Conservation (phyloP, 2,329 filamentous ascomycete genomes). For the Alternaria sp. region DNA sequence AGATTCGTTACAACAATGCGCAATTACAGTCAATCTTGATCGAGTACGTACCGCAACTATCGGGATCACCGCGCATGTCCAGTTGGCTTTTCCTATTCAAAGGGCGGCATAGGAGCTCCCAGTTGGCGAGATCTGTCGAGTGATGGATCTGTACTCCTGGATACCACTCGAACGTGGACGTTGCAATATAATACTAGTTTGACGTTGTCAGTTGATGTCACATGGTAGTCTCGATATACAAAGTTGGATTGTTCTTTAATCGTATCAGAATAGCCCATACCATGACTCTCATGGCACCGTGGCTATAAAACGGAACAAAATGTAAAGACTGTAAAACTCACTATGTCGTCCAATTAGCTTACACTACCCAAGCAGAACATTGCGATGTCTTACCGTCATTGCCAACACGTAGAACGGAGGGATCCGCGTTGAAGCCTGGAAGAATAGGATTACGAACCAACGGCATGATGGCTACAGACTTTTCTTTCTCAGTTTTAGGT, state of each 20-base stretch:
- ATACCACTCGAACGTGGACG: constrained; percentile 70
- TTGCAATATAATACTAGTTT: constrained; percentile 63
- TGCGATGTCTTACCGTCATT: constrained; percentile 45
- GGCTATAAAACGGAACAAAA: neutral
- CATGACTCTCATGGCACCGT: neutral
- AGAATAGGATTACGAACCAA: constrained; percentile 61
- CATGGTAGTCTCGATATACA: neutral
- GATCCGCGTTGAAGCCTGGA: constrained; percentile 69
- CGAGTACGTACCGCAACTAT: constrained; percentile 54
- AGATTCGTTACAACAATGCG: constrained; percentile 4
- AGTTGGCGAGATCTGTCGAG: constrained; percentile 62
- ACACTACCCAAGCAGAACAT: neutral
- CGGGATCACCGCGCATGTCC: constrained; percentile 61
- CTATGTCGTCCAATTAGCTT: constrained; percentile 8
- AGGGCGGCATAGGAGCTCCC: constrained; percentile 63
- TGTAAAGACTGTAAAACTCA: constrained; percentile 8
- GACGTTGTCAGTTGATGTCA: neutral
- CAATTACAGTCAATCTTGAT: too few relatives aligned
- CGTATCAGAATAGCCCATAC: neutral
- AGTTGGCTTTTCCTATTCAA: constrained; percentile 61
- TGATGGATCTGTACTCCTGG: constrained; percentile 64
- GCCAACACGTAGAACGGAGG: constrained; percentile 61
- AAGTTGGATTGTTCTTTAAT: neutral
- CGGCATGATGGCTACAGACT: constrained; percentile 36
- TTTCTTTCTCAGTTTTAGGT: neutral